A percentile compares a stretch with the other conserved stretches of the same genome.
Evolutionary conservation across 2,329 filamentous ascomycete genomes (phyloP).

Genomic region (Lecanoromycetidae sp.): DNA sequence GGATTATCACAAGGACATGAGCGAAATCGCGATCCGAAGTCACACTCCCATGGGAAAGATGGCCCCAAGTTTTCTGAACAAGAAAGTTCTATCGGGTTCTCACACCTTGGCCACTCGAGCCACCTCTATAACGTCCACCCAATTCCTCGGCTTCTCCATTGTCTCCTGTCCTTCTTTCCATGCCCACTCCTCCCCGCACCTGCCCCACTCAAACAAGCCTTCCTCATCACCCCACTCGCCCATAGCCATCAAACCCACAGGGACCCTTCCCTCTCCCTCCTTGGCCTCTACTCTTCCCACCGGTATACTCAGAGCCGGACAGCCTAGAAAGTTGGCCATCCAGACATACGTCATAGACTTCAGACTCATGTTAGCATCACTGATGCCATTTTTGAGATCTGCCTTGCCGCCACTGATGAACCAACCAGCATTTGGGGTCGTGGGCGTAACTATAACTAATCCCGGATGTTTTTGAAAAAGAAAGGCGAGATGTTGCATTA

Average conservation of each 20-base stretch:
- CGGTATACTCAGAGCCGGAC: conserved; percentile 62
- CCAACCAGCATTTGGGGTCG: conserved; percentile 65
- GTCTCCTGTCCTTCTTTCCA: conserved; percentile 33
- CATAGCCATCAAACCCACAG: conserved; percentile 43
- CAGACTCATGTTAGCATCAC: conserved; percentile 61
- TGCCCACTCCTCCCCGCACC: conserved; percentile 34
- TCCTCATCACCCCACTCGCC: conserved; percentile 58
- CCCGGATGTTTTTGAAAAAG: conserved; percentile 61
- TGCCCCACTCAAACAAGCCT: conserved; percentile 48
- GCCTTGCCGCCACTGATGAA: conserved; percentile 48
- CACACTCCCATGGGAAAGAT: too few species aligned
- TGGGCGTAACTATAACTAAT: conserved; percentile 67
- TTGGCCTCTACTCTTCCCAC: conserved; percentile 51
- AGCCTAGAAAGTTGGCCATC: conserved; percentile 70
- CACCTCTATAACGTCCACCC: conserved; percentile 45
- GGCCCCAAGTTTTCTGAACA: too few species aligned
- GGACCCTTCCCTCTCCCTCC: conserved; percentile 42
- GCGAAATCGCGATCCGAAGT: too few species aligned
- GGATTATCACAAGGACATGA: too few species aligned
- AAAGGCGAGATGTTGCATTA: conserved; percentile 67
- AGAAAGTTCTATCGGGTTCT: too few species aligned
- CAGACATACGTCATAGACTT: conserved; percentile 75
- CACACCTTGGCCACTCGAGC: conserved; percentile 20
- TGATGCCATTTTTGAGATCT: conserved; percentile 53
- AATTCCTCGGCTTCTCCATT: conserved; percentile 39